A percentile compares a stretch with the other conserved stretches of the same genome.
phyloP scores from a whole-genome alignment of 805 yeast species.

The Wickerhamiella siamensis region DNA sequence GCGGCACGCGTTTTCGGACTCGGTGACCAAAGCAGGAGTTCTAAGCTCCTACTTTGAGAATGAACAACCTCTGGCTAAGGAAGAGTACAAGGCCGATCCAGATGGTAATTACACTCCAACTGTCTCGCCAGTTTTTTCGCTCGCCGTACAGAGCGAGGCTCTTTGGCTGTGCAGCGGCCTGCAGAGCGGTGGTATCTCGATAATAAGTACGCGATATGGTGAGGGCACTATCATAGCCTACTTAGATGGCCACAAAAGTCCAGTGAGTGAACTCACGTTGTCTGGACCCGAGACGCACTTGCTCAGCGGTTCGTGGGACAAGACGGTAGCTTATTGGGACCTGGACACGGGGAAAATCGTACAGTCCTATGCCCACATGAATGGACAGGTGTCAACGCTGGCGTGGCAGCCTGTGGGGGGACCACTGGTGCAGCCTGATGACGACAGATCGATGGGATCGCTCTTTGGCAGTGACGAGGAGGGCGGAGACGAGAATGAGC shows the following conservation, averaged over 20 bases:
- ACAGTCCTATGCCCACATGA: constrained; percentile 37
- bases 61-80: constrained; percentile 60
- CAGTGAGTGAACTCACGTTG: constrained; percentile 59
- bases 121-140: constrained; percentile 72
- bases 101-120: constrained; percentile 27
- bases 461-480: constrained; percentile 46
- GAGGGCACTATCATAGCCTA: constrained; percentile 76
- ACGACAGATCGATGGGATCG: constrained; percentile 31
- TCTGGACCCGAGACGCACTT: constrained; percentile 48
- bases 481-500: constrained; percentile 27
- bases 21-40: constrained; percentile 73
- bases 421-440: constrained; percentile 12
- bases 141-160: constrained; percentile 73
- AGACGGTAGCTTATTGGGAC: constrained; percentile 69
- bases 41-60: constrained; percentile 86
- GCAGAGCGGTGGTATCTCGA: constrained; percentile 61
- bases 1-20: constrained; percentile 74
- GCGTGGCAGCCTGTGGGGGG: constrained; percentile 36
- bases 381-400: constrained; percentile 69
- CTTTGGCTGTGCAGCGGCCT: constrained; percentile 77
- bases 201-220: constrained; percentile 67
- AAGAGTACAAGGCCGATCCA: constrained; percentile 28
- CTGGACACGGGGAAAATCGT: constrained; percentile 50
- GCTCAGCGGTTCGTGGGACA: constrained; percentile 87
- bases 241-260: constrained; percentile 53